These are phyloP conservation scores for Arachis stenosperma DNA, from an alignment of 306 rosid species.

Conservation along the genomic window DNA sequence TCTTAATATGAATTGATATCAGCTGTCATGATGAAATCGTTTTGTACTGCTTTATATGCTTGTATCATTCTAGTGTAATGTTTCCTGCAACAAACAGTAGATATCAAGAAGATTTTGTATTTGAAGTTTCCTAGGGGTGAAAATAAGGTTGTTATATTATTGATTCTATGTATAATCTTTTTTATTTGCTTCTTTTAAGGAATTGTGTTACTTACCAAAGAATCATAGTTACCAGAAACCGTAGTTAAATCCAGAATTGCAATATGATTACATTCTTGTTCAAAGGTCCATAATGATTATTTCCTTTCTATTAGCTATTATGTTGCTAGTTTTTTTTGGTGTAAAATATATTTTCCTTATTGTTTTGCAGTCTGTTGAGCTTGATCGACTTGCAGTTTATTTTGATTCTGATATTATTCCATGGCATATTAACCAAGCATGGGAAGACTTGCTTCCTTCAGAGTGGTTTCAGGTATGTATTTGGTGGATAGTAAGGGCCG, in stretches of 20 bases:
- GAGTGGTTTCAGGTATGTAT: constrained; percentile 89
- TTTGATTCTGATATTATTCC: constrained; percentile 83
- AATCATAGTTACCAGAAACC: constrained; percentile 27
- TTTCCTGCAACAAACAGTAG: constrained; percentile 3
- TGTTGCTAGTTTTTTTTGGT: constrained; percentile 24
- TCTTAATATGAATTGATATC: constrained; percentile 15
- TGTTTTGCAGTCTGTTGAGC: constrained; percentile 80
- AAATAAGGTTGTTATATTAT: constrained; percentile 28
- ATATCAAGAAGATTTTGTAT: constrained; percentile 30
- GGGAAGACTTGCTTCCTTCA: constrained; percentile 91
- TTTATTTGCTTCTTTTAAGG: constrained; percentile 23
- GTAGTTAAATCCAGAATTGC: constrained; percentile 21
- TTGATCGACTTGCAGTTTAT: constrained; percentile 85
- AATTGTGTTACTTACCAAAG: constrained; percentile 33
- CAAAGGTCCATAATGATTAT: constrained; percentile 5
- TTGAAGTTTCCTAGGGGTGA: constrained; percentile 23
- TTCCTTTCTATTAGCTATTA: constrained; percentile 9
- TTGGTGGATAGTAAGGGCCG: constrained; percentile 17
- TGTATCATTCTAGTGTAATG: constrained; percentile 25
- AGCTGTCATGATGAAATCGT: constrained; percentile 32
- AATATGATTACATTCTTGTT: constrained; percentile 25
- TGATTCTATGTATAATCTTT: not conserved
- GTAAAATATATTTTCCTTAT: constrained; percentile 38
- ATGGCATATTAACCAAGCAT: constrained; percentile 75
- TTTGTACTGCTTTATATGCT: constrained; percentile 24